Evolutionary conservation across 73 alveolate species (phyloP).

Genomic region (Tetrahymena thermophila): DNA sequence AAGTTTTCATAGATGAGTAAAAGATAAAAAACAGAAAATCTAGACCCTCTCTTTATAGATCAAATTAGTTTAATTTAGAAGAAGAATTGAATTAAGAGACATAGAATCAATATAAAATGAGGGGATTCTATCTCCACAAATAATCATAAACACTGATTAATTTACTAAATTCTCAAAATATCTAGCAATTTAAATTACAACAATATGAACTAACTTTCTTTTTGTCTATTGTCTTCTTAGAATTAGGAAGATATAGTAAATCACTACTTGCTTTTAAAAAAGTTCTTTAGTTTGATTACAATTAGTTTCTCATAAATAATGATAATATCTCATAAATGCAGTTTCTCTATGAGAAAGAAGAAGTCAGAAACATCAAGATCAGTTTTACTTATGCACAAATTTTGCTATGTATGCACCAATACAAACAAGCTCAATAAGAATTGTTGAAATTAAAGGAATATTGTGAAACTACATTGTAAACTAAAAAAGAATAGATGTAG

Average conservation of each 20-base stretch:
- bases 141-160: neutral
- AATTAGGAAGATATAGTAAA: neutral
- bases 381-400: neutral
- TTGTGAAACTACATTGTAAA: neutral
- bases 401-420: neutral
- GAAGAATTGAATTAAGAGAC: neutral
- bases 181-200: neutral
- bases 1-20: neutral
- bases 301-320: neutral
- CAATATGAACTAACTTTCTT: neutral
- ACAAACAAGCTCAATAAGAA: neutral
- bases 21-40: neutral
- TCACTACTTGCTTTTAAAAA: neutral
- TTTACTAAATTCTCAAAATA: neutral
- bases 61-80: neutral
- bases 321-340: neutral
- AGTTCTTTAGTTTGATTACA: neutral
- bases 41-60: neutral
- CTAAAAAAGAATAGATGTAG: neutral
- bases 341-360: neutral
- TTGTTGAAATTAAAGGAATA: neutral
- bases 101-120: neutral
- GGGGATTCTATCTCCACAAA: neutral
- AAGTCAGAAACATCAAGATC: neutral
- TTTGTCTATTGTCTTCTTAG: neutral